Evolutionary conservation across 805 yeast species (phyloP), one percentile per base, ranked within the genome.

Genomic region (Candida xyloterini): DNA sequence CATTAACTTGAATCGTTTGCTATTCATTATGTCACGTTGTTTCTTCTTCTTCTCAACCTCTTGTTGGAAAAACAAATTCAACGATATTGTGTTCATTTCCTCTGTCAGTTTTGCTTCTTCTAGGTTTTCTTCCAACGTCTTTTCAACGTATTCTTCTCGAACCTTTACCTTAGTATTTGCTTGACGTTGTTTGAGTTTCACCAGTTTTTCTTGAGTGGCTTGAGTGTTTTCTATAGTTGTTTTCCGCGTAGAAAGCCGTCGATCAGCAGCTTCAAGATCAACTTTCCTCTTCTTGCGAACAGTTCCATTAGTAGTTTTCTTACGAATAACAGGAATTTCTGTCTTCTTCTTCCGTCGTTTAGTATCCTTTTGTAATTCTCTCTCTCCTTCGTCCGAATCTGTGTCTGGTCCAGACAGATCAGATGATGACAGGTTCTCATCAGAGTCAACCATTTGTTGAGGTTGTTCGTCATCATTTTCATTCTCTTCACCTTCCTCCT

Each of bases 41-140:
- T 74, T 75, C 58, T 82, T 81, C 57, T 87, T 88, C 53, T 87
- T 81, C 33, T 78, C 81, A 29, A 83, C 67, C 58, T 93, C 99
- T 56, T 86, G 91, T 52, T 90, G 95, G 52, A 82, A 78, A 56
- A 85, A 93, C 52, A 75, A 70, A 46, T 84, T 79, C 48, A 93
- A 67, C 3, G 96, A 84, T 20, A 77, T 67, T 2, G 79, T 66
- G 59, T 93, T 93, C 30, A 75, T 73, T 56, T 74, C 72, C 62
- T 93, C 99, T 0, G 97, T 93, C 51, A 81, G 84, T 32, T 80
- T 67, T 1, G 99, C 98, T 58, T 88, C 93, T n/a, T 74, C 81
- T 31, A 84, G 61, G 28, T 82, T 67, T 55, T 84, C 87, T 43
- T 78, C 88, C 51, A 84, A 84, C 0, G 93, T 83, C 54, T 79